Evolutionary conservation across 768 basidiomycete species (phyloP).

Genomic region (Auricularia cornea): DNA sequence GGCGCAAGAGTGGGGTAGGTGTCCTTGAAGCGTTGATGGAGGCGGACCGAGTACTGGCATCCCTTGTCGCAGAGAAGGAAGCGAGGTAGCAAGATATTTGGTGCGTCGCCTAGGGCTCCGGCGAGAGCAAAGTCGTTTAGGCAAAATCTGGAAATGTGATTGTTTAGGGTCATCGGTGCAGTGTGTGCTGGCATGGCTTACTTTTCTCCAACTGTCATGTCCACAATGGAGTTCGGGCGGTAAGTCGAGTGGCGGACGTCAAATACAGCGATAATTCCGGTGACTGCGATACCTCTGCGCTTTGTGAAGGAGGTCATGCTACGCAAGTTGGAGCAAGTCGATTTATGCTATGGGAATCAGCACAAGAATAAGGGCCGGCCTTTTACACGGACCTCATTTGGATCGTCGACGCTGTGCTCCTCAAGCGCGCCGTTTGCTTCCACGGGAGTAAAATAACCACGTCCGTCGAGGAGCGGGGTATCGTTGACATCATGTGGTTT

Average conservation of each 20-base stretch:
- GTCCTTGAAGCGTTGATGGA: constrained; percentile 6
- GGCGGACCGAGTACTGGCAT: constrained; percentile 12
- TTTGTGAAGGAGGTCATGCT: constrained; percentile 19
- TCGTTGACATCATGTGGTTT: not conserved
- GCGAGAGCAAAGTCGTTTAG: constrained; percentile 3
- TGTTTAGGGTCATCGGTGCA: constrained; percentile 8
- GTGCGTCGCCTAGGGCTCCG: not conserved
- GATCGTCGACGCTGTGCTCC: not conserved
- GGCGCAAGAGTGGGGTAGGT: constrained; percentile 9
- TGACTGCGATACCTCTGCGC: constrained; percentile 15
- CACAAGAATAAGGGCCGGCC: not conserved
- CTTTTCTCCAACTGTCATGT: not conserved
- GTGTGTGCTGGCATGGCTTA: not conserved
- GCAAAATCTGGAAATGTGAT: not conserved
- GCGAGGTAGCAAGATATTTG: not conserved
- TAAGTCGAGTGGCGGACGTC: constrained; percentile 8
- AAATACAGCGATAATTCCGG: constrained; percentile 14
- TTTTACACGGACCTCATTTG: not conserved
- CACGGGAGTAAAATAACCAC: not conserved
- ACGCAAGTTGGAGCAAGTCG: constrained; percentile 16
- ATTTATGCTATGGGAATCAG: constrained; percentile 6
- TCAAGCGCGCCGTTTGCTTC: not conserved
- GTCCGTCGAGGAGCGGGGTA: not conserved
- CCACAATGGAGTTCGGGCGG: not conserved
- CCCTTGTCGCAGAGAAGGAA: constrained; percentile 12